phyloP scores from a whole-genome alignment of 345 rosid species.

The Carallia pectinifolia region DNA sequence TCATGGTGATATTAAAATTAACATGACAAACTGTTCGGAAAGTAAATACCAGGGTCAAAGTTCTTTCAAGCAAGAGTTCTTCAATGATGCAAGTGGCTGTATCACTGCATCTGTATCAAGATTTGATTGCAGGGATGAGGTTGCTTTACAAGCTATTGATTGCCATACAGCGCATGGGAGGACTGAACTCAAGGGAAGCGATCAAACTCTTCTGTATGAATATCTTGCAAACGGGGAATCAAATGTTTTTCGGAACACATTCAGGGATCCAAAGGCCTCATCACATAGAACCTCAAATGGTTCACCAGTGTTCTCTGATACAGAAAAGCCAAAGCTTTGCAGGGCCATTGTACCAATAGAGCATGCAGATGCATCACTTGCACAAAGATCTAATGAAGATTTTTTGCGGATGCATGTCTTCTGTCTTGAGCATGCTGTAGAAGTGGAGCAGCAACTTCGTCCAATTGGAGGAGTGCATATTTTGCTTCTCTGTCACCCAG shows the following conservation, averaged over 20 bases:
- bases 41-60: slow-evolving; percentile 23
- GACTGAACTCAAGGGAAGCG: slow-evolving; percentile 26
- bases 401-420: slow-evolving; percentile 82
- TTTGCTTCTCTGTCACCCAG: slow-evolving; percentile 89
- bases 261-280: slow-evolving; percentile 18
- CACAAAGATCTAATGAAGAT: slow-evolving; percentile 61
- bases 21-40: slow-evolving; percentile 22
- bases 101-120: slow-evolving; percentile 14
- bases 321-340: slow-evolving; percentile 35
- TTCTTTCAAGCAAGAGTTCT: slow-evolving; percentile 23
- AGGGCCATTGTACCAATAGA: slow-evolving; percentile 26
- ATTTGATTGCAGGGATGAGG: slow-evolving; percentile 28
- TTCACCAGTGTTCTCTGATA: slow-evolving; percentile 25
- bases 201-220: slow-evolving; percentile 33
- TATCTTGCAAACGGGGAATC: slow-evolving; percentile 28
- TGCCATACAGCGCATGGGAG: slow-evolving; percentile 11
- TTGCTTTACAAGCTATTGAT: slow-evolving; percentile 29
- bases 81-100: slow-evolving; percentile 23
- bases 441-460: slow-evolving; percentile 77
- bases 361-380: slow-evolving; percentile 33
- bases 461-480: slow-evolving; percentile 77
- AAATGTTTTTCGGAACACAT: slow-evolving; percentile 27
- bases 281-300: slow-evolving; percentile 33
- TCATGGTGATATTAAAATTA: slow-evolving; percentile 29
- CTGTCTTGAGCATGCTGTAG: slow-evolving; percentile 97